Evolutionary conservation across 2,329 filamentous ascomycete genomes (phyloP), one percentile per base, ranked within the genome.

Genomic region (Claviceps sp.): DNA sequence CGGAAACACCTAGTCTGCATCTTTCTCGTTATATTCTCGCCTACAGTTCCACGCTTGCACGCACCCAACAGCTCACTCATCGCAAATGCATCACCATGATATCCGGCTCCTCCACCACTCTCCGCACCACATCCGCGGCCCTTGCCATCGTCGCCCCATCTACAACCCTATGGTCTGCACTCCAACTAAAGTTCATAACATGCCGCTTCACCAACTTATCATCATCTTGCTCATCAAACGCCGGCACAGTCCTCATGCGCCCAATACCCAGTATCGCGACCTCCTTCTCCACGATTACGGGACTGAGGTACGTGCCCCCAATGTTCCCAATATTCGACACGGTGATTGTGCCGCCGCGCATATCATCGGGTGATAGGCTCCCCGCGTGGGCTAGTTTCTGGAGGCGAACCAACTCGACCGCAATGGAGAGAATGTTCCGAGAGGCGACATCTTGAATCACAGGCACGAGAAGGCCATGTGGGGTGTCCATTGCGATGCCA

Each of bases 321-420:
- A 98, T 88, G 60, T 83, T 95, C 45, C 93, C 93, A 59, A 98
- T 95, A 66, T 98, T 98, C 60, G 89, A 95, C 48, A 98, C 82
- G 0, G 93, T 96, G 61, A 98, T 91, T 1, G 93, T 97, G 16
- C 89, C 89, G 50, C 89, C 89, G 38, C 75, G 78, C 56, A 98
- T 75, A 66, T 98, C 90, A 17, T 77, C 74, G 2, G 82, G 77
- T 1, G 80, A 74, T 4, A 98, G 77, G 66, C 85, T 88, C 36
- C 88, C 88, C n/a, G 77, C 74, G 14, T 77, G 72, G 1, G 88
- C 91, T 9, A 88, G 80, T 2, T 70, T 67, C 63, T 90, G 86
- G 20, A 97, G 79, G 4, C 86, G 79, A 8, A 70, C 67, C 49
- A 97, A 77, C 65, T 95, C 88, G 17, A 76, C 70, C 1, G 90